Evolutionary conservation across 202 grass and related monocot species (phyloP).

Genomic region (Tripidium arundinaceum): DNA sequence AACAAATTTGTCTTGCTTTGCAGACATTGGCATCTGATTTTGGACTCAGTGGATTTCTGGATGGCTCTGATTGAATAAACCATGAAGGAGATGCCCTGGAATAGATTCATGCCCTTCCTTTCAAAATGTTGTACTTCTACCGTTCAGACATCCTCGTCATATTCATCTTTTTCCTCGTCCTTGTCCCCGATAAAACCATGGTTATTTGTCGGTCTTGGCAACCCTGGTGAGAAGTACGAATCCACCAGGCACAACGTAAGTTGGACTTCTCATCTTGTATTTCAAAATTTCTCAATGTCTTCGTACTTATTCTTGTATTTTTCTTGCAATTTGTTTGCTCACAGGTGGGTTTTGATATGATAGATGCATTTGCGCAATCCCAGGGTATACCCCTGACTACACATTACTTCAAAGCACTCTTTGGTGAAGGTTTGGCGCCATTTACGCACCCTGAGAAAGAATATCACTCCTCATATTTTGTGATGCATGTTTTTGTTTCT

Average conservation of each 20-base stretch:
- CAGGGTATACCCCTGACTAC: slow-evolving; percentile 58
- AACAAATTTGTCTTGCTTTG: not conserved
- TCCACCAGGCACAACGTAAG: slow-evolving; percentile 73
- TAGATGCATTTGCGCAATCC: slow-evolving; percentile 77
- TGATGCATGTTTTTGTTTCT: not conserved
- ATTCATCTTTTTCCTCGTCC: slow-evolving; percentile 14
- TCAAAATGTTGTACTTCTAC: slow-evolving; percentile 12
- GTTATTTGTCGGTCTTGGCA: slow-evolving; percentile 82
- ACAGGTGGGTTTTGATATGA: slow-evolving; percentile 94
- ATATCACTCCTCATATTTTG: not conserved
- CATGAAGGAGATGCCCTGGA: slow-evolving; percentile 16
- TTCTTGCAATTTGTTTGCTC: not conserved
- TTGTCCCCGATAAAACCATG: slow-evolving; percentile 41
- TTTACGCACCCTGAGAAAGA: not conserved
- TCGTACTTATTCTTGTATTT: not conserved
- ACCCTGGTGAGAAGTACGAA: slow-evolving; percentile 83
- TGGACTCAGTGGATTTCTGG: not conserved
- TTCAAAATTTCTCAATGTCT: not conserved
- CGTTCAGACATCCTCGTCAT: not conserved
- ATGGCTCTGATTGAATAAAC: not conserved
- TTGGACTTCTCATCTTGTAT: not conserved
- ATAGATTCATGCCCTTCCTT: not conserved
- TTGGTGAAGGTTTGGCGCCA: slow-evolving; percentile 63
- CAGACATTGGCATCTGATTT: not conserved
- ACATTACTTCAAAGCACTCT: slow-evolving; percentile 80